Percentiles rank a stretch among this genome's conserved stretches.
Conservation (phyloP, 2,329 filamentous ascomycete species). For the Aspergillus puulaauensis region DNA sequence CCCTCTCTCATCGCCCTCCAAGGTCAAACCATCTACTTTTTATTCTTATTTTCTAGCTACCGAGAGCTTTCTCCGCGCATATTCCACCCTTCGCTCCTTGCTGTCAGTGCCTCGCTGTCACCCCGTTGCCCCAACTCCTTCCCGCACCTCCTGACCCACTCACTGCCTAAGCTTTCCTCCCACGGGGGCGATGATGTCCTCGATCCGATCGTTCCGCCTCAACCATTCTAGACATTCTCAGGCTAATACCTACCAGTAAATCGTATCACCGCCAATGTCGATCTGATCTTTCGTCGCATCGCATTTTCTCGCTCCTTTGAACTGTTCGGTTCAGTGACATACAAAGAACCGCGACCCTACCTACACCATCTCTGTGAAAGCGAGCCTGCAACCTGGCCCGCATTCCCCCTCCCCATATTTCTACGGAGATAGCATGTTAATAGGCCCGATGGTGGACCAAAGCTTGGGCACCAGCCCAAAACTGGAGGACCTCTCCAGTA, state of each 20-base stretch:
- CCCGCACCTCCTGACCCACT: constrained; percentile 4
- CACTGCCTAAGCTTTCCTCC: background rate
- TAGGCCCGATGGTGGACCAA: constrained; percentile 41
- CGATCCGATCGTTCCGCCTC: background rate
- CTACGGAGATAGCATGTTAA: constrained; percentile 29
- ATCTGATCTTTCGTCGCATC: background rate
- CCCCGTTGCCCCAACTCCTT: background rate
- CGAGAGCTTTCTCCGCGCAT: background rate
- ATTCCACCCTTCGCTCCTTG: background rate
- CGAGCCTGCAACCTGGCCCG: background rate
- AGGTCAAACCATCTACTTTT: background rate
- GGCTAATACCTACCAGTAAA: constrained; percentile 12
- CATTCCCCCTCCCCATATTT: background rate
- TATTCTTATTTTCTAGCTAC: background rate
- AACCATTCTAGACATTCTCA: background rate
- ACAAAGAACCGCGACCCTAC: background rate
- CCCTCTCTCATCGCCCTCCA: background rate
- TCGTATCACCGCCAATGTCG: constrained; percentile 11
- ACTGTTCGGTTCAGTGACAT: background rate
- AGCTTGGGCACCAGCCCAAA: constrained; percentile 34
- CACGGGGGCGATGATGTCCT: background rate
- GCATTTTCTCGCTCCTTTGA: background rate
- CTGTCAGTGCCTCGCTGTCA: background rate
- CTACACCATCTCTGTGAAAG: background rate
- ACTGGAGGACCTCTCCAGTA: constrained; percentile 41